A percentile compares a stretch with the other conserved stretches of the same genome.
Evolutionary conservation across 441 rosid genomes (phyloP).

Genomic region (Jatropha podagrica): DNA sequence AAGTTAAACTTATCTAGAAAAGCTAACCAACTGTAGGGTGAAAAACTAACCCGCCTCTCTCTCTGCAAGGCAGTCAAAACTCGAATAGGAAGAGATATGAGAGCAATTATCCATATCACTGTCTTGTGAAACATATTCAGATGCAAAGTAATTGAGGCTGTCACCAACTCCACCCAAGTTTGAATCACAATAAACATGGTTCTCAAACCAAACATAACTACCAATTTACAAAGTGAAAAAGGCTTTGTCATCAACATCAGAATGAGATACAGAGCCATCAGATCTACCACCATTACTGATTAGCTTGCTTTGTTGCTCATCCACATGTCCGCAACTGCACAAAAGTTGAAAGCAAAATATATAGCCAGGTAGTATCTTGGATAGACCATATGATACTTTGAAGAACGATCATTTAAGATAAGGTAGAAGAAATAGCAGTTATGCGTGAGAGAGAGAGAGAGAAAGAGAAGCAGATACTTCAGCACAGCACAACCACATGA

Average conservation of each 20-base stretch:
- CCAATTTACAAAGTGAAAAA: conserved; percentile 37
- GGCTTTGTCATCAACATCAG: conserved; percentile 43
- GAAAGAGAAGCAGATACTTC: not conserved
- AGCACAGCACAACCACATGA: not conserved
- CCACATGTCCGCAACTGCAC: conserved; percentile 18
- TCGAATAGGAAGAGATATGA: conserved; percentile 56
- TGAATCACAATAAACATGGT: conserved; percentile 42
- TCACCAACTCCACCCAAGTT: conserved; percentile 52
- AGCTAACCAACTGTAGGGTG: not conserved
- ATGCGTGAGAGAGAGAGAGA: not conserved
- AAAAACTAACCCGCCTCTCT: conserved; percentile 64
- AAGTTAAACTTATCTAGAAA: not conserved
- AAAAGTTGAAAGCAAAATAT: conserved; percentile 11
- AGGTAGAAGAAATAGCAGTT: not conserved
- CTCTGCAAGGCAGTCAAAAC: conserved; percentile 57
- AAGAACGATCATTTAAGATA: not conserved
- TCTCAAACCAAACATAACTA: conserved; percentile 39
- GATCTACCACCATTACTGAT: conserved; percentile 26
- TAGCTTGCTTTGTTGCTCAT: conserved; percentile 14
- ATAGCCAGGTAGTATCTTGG: not conserved
- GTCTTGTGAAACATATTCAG: conserved; percentile 45
- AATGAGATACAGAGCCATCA: conserved; percentile 27
- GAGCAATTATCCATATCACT: conserved; percentile 44
- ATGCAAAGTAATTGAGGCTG: conserved; percentile 46
- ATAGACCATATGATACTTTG: not conserved